Evolutionary conservation across 129 eudicot species (phyloP), one percentile per base, ranked within the genome.

Genomic region (Escallonia rubra): DNA sequence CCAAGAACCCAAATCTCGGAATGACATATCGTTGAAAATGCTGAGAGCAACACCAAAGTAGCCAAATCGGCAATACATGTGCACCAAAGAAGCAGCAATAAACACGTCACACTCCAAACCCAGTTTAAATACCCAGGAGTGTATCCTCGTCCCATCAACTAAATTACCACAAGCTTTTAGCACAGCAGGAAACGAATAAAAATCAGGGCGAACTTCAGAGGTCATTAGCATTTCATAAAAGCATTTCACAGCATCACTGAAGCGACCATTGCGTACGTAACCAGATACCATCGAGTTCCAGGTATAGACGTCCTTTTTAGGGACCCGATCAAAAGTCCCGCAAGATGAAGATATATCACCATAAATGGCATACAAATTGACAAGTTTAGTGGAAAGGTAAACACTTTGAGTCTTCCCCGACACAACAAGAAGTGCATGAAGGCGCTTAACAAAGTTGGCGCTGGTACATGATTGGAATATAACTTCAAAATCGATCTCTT

Each of bases 281-380:
- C 90, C 78, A 54, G 97, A 86, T 64, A 87, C 75, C 87, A 91
- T 87, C 0, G 96, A 91, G 61, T 91, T 91, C 97, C 97, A 91
- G 4, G 93, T 72, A 71, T 85, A 91, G 15, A 79, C 77, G 65
- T 91, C 91, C 79, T 91, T 91, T 9, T 41, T 58, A 3, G 67
- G 50, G 60, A 85, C 78, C 14, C 68, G 80, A 72, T 79, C 78
- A 56, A 91, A 91, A 10, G 81, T 83, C 62, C 69, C 57, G 51
- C 84, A 86, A 11, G 88, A 75, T 52, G 73, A 69, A 13, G 79
- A 67, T 74, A 87, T 69, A 57, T 85, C 78, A 10, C 96, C 88
- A 40, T 78, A 72, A 72, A 63, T 63, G 54, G 96, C 85, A 78
- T 91, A 83, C 45, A 80, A 80, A 64, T 87, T 91, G 61, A 91